Evolutionary conservation across 306 rosid genomes (phyloP).

Genomic region (Myrica gale): DNA sequence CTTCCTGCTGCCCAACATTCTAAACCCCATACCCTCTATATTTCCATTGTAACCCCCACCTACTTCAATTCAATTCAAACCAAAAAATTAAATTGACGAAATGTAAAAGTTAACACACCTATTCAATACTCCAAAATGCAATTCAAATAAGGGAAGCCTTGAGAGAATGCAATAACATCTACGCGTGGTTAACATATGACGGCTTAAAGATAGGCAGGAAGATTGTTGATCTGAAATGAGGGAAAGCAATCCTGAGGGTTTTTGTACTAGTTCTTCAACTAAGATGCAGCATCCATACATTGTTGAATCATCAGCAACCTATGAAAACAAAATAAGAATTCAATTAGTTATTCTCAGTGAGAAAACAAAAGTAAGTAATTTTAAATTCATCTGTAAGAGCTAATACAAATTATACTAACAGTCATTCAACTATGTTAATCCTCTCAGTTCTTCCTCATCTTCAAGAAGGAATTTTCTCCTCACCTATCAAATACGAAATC

Average conservation of each 20-base stretch:
- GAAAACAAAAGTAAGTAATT: not conserved
- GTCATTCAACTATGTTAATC: not conserved
- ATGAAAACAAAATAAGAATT: slow-evolving; percentile 17
- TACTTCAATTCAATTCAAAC: not conserved
- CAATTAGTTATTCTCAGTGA: slow-evolving; percentile 3
- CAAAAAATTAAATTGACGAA: slow-evolving; percentile 1
- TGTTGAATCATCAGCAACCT: slow-evolving; percentile 97
- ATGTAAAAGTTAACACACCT: slow-evolving; percentile 46
- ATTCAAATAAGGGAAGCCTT: slow-evolving; percentile 84
- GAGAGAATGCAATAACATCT: slow-evolving; percentile 97
- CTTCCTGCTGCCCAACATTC: not conserved
- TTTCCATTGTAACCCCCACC: not conserved
- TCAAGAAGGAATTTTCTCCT: not conserved
- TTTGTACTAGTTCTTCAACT: slow-evolving; percentile 91
- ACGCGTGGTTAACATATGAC: slow-evolving; percentile 73
- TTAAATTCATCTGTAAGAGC: not conserved
- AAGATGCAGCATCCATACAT: slow-evolving; percentile 95
- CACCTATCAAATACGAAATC: not conserved
- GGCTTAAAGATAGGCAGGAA: slow-evolving; percentile 61
- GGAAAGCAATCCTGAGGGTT: slow-evolving; percentile 84
- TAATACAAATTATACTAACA: not conserved
- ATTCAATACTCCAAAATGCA: slow-evolving; percentile 90
- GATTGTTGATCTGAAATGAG: slow-evolving; percentile 57
- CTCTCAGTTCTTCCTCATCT: not conserved
- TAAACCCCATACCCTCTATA: not conserved